phyloP scores from a whole-genome alignment of 345 rosid species.

The Aquilaria yunnanensis region DNA sequence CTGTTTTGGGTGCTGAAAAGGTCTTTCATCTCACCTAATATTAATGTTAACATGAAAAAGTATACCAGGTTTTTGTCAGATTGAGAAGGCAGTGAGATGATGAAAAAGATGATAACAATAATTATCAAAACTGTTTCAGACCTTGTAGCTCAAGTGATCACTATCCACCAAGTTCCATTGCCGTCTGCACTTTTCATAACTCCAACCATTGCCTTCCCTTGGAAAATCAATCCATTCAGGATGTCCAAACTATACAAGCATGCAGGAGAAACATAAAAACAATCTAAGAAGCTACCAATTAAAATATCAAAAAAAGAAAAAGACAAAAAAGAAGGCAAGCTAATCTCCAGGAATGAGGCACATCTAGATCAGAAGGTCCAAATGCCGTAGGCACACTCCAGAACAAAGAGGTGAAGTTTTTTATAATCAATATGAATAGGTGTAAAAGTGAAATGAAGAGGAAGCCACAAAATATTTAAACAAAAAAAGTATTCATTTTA shows the following conservation, averaged over 20 bases:
- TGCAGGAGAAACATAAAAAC: constrained; percentile 7
- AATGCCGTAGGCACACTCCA: no score
- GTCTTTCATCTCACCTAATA: not conserved
- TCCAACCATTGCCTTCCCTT: constrained; percentile 84
- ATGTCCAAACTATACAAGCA: constrained; percentile 64
- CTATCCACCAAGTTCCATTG: constrained; percentile 57
- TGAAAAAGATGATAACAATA: constrained; percentile 6
- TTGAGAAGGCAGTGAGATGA: not conserved
- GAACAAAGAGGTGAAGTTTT: no score
- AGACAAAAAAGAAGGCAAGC: not conserved
- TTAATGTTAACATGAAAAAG: not conserved
- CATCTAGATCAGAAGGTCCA: no score
- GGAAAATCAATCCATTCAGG: constrained; percentile 92
- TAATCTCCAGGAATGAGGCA: no score
- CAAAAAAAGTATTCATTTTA: no score
- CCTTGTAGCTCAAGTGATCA: constrained; percentile 74
- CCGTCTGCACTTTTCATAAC: constrained; percentile 72
- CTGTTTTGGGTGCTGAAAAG: not conserved
- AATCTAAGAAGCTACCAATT: constrained; percentile 7
- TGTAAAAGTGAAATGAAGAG: no score
- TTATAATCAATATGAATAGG: no score
- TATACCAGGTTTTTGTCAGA: constrained; percentile 3
- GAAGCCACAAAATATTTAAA: no score
- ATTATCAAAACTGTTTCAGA: constrained; percentile 13
- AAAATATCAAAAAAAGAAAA: not conserved